Percentiles rank a stretch among this genome's conserved stretches.
Evolutionary conservation across 23 red algal genomes (phyloP).

Genomic region (Gracilariopsis chorda): DNA sequence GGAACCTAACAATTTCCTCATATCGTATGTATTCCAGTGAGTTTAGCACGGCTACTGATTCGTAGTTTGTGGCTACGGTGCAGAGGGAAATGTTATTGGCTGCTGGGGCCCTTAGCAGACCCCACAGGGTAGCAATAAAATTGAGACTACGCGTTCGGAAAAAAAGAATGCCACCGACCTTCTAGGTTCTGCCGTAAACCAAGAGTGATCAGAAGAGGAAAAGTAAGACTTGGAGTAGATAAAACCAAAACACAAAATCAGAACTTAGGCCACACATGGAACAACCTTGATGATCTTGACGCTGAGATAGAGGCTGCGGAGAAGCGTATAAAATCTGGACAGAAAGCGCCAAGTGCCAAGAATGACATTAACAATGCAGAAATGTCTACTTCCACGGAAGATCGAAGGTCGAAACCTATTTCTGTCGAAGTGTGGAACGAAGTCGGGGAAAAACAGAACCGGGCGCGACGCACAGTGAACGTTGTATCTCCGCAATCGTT

Average conservation of each 20-base stretch:
- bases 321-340: neutral
- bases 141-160: too few relatives aligned
- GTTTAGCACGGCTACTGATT: neutral
- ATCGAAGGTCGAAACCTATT: neutral
- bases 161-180: neutral
- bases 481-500: neutral
- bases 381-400: neutral
- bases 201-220: conserved; percentile 46
- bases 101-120: neutral
- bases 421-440: neutral
- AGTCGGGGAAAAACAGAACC: neutral
- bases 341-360: neutral
- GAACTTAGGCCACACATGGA: neutral
- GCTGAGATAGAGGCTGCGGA: conserved; percentile 17
- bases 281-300: conserved; percentile 15
- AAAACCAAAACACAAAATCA: neutral
- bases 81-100: neutral
- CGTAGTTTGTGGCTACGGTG: neutral
- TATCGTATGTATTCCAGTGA: too few relatives aligned
- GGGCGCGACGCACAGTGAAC: neutral
- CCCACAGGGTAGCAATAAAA: too few relatives aligned
- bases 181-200: conserved; percentile 11
- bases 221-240: conserved; percentile 57
- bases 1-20: too few relatives aligned
- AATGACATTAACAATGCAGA: neutral